These are phyloP conservation scores for Penicillium griseofulvum DNA, from an alignment of 2,329 filamentous ascomycete genomes.

Conservation along the genomic window DNA sequence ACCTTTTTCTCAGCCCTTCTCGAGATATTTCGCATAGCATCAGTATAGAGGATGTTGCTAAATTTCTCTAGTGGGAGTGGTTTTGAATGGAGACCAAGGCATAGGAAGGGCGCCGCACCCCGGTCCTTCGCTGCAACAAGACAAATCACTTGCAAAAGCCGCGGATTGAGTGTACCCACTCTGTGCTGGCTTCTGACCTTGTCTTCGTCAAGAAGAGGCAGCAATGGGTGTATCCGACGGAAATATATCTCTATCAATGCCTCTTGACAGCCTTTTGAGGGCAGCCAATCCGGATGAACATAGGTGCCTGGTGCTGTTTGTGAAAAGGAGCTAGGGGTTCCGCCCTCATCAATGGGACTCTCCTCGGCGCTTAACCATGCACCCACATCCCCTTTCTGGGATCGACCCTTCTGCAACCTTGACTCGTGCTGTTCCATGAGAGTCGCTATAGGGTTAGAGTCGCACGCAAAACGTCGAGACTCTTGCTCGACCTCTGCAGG, in stretches of 20 bases:
- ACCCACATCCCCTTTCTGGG: constrained; percentile 14
- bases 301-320: neutral
- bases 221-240: constrained; percentile 29
- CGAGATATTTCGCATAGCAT: constrained; percentile 24
- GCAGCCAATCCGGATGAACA: constrained; percentile 3
- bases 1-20: constrained; percentile 23
- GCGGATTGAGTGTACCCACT: constrained; percentile 19
- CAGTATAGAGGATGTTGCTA: constrained; percentile 16
- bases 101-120: constrained; percentile 22
- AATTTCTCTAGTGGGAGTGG: constrained; percentile 8
- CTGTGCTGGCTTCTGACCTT: constrained; percentile 22
- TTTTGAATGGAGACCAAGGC: constrained; percentile 11
- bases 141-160: constrained; percentile 31
- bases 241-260: constrained; percentile 32
- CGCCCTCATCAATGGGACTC: neutral
- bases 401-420: constrained; percentile 11
- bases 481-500: neutral
- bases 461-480: constrained; percentile 17
- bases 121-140: constrained; percentile 33
- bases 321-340: neutral
- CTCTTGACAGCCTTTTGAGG: constrained; percentile 18
- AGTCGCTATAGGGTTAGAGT: constrained; percentile 18
- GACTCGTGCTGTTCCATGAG: constrained; percentile 12
- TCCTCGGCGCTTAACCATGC: constrained; percentile 11
- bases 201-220: constrained; percentile 30